phyloP scores from a whole-genome alignment of 192 early-diverging fungal genomes.

The Coemansia sp. region DNA sequence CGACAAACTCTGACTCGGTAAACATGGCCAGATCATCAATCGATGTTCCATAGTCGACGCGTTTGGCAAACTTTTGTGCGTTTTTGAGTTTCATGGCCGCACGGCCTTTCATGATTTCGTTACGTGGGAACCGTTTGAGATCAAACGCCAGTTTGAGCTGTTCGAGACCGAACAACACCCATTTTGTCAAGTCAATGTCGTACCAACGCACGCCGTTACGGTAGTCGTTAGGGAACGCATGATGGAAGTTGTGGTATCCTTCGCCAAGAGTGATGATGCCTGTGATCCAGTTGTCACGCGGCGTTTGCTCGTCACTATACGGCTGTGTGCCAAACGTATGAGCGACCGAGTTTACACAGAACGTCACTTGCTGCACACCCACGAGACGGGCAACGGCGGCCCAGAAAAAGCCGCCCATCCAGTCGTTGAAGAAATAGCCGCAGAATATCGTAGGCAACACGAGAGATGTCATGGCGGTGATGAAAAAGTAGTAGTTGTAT shows the following conservation, averaged over 20 bases:
- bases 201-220: conserved; percentile 75
- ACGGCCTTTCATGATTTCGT: conserved; percentile 71
- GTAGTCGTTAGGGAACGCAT: conserved; percentile 84
- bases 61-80: conserved; percentile 61
- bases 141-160: conserved; percentile 62
- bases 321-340: conserved; percentile 73
- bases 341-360: conserved; percentile 82
- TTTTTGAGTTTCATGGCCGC: conserved; percentile 83
- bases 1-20: conserved; percentile 63
- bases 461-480: conserved; percentile 73
- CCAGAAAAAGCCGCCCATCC: conserved; percentile 75
- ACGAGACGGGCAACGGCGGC: conserved; percentile 69
- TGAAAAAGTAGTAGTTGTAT: conserved; percentile 69
- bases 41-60: conserved; percentile 73
- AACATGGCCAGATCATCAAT: conserved; percentile 67
- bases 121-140: conserved; percentile 71
- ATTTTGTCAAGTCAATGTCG: conserved; percentile 82
- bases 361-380: conserved; percentile 79
- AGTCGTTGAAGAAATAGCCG: conserved; percentile 78
- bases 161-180: conserved; percentile 63
- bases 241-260: conserved; percentile 87
- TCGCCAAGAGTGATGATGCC: conserved; percentile 77
- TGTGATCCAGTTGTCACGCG: conserved; percentile 78
- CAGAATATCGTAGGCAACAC: conserved; percentile 80
- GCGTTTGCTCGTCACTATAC: conserved; percentile 84